Evolutionary conservation across 2,329 filamentous ascomycete species (phyloP), one percentile per base, ranked within the genome.

Genomic region (Venturia asperata): DNA sequence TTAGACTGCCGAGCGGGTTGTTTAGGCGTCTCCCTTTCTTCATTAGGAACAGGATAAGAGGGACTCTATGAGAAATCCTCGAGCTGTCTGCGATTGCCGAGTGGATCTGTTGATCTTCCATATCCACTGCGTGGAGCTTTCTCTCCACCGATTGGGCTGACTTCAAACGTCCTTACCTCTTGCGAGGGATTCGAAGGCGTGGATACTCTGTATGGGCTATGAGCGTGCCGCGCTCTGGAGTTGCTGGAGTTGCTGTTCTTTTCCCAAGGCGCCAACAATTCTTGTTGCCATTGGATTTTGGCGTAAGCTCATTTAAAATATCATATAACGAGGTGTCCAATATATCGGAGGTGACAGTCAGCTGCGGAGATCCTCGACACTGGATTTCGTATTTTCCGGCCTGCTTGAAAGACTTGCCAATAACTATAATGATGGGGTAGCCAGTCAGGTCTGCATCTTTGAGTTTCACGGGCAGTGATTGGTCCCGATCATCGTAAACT

Each of bases 361-460:
- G 21, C 30, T 58, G 27, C 19, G 52, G 30, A 9, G 52, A 37
- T 15, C 27, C 19, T 58, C 64, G 52, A 45, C 64, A 65, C 39
- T 65, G 47, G 5, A 65, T 62, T 30, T 65, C 64, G 42, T 65
- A 65, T 41, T 65, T 41, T 37, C 79, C 77, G 1, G 80, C 77
- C 41, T 76, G 74, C 45, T 82, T 78, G 87, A 89, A 96, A 3
- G 79, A 79, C 68, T 84, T 87, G 0, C 93, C 93, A 41, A 97
- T 75, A 1, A 97, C 82, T 15, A 97, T 80, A 10, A 93, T 81
- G 15, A 97, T 81, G 0, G 93, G 93, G 74, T 95, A 96, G 3
- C 94, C 94, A 64, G 93, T 85, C 66, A 94, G 74, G 74, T 97
- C 92, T 0, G 93, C 94, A 77, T 99, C 94, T 45, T 85, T 86